Conservation (phyloP, 495 filamentous ascomycete species). For the Apiosordaria backusii region DNA sequence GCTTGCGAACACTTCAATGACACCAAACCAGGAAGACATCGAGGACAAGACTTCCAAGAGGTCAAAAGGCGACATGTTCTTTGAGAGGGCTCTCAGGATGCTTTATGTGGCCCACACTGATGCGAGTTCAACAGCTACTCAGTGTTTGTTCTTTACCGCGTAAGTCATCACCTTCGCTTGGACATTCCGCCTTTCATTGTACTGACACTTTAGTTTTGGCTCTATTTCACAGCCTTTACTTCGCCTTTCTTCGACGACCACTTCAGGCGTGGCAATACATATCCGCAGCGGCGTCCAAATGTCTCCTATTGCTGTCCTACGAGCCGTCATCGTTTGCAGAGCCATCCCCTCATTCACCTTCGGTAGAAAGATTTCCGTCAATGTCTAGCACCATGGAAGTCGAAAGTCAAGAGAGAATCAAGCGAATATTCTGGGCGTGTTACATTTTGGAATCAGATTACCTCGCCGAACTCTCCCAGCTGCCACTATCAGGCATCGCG, state of each 20-base stretch:
- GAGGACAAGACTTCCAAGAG: constrained; percentile 15
- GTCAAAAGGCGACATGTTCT: constrained; percentile 32
- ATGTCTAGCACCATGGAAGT: constrained; percentile 3
- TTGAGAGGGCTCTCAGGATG: constrained; percentile 33
- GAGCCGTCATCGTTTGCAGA: constrained; percentile 9
- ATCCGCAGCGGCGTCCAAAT: constrained; percentile 32
- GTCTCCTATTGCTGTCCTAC: constrained; percentile 39
- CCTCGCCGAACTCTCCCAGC: constrained; percentile 37
- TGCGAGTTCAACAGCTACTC: constrained; percentile 32
- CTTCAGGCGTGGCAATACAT: constrained; percentile 38
- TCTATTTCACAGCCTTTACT: constrained; percentile 29
- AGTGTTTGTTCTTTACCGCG: constrained; percentile 37
- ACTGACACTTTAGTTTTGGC: not conserved
- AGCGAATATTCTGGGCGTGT: constrained; percentile 48
- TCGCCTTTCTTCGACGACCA: constrained; percentile 35
- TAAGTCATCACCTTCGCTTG: constrained; percentile 13
- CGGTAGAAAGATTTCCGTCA: not conserved
- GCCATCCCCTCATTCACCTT: not conserved
- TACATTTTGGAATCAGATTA: constrained; percentile 45
- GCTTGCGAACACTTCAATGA: not conserved
- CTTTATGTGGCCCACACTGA: constrained; percentile 32
- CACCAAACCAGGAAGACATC: not conserved
- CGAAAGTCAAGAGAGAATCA: constrained; percentile 40
- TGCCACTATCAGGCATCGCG: constrained; percentile 44
- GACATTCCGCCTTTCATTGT: not conserved